phyloP scores from a whole-genome alignment of 1,284 basidiomycete species.

The Volvariella surrecta region DNA sequence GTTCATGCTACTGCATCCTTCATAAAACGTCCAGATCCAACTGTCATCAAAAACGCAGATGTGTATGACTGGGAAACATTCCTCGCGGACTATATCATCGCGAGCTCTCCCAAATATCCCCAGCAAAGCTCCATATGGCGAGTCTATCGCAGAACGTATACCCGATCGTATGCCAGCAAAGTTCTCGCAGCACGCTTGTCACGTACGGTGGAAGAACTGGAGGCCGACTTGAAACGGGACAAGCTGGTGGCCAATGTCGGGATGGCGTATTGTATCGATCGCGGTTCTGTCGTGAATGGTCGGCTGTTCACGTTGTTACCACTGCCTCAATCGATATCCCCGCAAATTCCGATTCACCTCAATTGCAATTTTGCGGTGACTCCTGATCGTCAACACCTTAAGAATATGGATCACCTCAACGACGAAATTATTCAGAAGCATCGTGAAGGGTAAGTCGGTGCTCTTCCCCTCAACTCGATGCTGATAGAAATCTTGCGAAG shows the following conservation, averaged over 20 bases:
- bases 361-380: conserved; percentile 40
- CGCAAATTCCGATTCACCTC: conserved; percentile 35
- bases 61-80: too few species aligned
- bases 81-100: too few species aligned
- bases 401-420: background rate
- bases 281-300: conserved; percentile 17
- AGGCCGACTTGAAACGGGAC: conserved; percentile 22
- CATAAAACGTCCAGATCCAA: too few species aligned
- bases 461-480: background rate
- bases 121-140: too few species aligned
- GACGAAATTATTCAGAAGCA: background rate
- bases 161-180: too few species aligned
- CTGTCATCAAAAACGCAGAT: too few species aligned
- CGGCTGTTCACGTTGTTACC: conserved; percentile 36
- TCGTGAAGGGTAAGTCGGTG: background rate
- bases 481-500: background rate
- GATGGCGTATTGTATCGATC: conserved; percentile 24
- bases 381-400: conserved; percentile 35
- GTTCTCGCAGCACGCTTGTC: too few species aligned
- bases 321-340: conserved; percentile 25
- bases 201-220: background rate
- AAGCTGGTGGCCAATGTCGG: conserved; percentile 31
- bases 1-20: too few species aligned
- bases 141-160: too few species aligned
- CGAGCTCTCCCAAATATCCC: too few species aligned